phyloP scores from a whole-genome alignment of 2,329 filamentous ascomycete species.

The Furcasterigmium sp. region DNA sequence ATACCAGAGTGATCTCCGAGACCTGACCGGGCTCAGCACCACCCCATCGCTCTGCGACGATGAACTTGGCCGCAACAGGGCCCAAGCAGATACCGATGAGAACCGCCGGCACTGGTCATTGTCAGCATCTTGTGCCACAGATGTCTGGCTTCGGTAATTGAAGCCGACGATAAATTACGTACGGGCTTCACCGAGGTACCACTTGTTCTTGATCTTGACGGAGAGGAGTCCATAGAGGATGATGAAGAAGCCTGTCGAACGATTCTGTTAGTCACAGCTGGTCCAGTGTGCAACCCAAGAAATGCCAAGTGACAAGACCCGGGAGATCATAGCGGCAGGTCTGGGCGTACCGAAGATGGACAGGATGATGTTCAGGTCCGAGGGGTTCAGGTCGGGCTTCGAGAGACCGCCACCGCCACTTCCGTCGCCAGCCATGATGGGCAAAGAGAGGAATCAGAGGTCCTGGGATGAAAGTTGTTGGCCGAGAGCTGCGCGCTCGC shows the following conservation, averaged over 20 bases:
- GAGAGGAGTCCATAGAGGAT: constrained; percentile 44
- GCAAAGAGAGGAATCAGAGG: neutral
- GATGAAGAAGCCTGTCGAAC: constrained; percentile 36
- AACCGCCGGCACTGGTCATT: constrained; percentile 46
- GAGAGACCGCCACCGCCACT: neutral
- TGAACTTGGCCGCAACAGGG: constrained; percentile 46
- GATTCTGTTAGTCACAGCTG: constrained; percentile 4
- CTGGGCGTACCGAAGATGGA: constrained; percentile 12
- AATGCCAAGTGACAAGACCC: neutral
- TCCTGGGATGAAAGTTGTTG: neutral
- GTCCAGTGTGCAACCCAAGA: neutral
- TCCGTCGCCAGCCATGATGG: constrained; percentile 1
- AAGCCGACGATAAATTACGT: constrained; percentile 15
- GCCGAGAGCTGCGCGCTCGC: neutral
- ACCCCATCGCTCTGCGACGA: constrained; percentile 38
- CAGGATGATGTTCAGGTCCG: constrained; percentile 12
- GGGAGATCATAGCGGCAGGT: neutral
- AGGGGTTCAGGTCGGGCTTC: neutral
- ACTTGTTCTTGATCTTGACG: constrained; percentile 45
- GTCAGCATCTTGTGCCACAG: constrained; percentile 3
- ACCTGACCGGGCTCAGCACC: constrained; percentile 22
- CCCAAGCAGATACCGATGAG: constrained; percentile 48
- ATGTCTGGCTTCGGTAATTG: too few species aligned
- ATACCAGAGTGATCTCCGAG: constrained; percentile 32
- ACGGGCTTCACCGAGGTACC: constrained; percentile 52